These are phyloP conservation scores for Clonostachys rosea DNA, from an alignment of 2,329 filamentous ascomycete species.

Conservation along the genomic window DNA sequence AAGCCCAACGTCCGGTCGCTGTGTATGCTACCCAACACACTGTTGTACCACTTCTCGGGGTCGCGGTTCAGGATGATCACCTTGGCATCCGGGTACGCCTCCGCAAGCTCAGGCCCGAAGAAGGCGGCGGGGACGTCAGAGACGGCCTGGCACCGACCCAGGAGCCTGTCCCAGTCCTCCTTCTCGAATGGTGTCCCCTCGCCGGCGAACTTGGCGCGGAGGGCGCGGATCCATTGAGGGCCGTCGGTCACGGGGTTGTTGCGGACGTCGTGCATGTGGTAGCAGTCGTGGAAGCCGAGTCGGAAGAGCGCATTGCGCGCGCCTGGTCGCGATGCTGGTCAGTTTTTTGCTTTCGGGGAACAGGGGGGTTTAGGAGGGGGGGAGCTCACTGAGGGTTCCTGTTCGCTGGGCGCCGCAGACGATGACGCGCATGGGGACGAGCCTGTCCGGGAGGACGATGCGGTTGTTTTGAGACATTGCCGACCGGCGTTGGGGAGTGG, in stretches of 20 bases:
- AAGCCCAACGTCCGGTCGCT: slow-evolving; percentile 4
- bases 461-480: slow-evolving; percentile 3
- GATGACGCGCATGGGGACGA: slow-evolving; percentile 31
- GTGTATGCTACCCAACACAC: slow-evolving; percentile 16
- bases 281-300: slow-evolving; percentile 27
- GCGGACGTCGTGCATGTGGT: slow-evolving; percentile 25
- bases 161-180: slow-evolving; percentile 38
- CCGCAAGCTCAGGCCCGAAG: slow-evolving; percentile 28
- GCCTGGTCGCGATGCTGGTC: slow-evolving; percentile 11
- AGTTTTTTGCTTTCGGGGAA: not conserved
- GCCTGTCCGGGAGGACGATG: slow-evolving; percentile 13
- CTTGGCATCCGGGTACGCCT: slow-evolving; percentile 26
- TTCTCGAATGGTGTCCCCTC: slow-evolving; percentile 20
- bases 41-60: slow-evolving; percentile 28
- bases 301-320: slow-evolving; percentile 23
- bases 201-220: slow-evolving; percentile 22
- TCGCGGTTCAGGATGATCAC: slow-evolving; percentile 32
- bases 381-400: slow-evolving; percentile 25
- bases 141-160: slow-evolving; percentile 42
- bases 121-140: slow-evolving; percentile 54
- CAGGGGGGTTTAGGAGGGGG: not conserved
- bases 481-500: not conserved
- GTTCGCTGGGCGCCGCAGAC: slow-evolving; percentile 31
- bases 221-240: slow-evolving; percentile 21
- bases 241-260: slow-evolving; percentile 13